Evolutionary conservation across 208 protist species (phyloP), one percentile per base, ranked within the genome.

Genomic region (Acanthamoeba polyphaga): DNA sequence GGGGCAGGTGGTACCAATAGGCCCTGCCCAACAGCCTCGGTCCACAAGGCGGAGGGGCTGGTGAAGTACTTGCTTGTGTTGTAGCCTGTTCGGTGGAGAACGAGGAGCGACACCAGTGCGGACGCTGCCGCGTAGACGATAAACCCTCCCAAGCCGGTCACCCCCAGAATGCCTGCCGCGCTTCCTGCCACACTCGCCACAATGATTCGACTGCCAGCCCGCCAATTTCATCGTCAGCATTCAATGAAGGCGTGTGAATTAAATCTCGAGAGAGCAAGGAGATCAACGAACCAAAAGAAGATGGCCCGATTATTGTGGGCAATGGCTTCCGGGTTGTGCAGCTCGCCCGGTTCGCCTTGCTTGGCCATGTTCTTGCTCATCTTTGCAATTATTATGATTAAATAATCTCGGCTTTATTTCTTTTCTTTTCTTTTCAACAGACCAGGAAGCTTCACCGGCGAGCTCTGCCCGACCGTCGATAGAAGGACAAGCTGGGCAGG

Each of bases 101-200:
- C 43, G 6, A 85, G 49, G 46, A 85, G 46, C 43, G 76, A 60
- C 34, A 85, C 76, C 7, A 85, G 76, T 7, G 49, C 76, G 0
- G 76, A 85, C 29, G 76, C 76, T 6, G 46, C 34, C 15, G 76
- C 76, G 76, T 85, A 85, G 46, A 85, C 60, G 76, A 85, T n/a
- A 12, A 85, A 85, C 7, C 76, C 76, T 49, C 43, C 46, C 43
- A 85, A n/a, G 6, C 76, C 76, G 15, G 76, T 85, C 43, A 85
- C 76, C 19, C 76, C 76, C 27, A 85, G 43, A 60, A 85, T 85
- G 8, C 76, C 76, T 19, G 76, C 76, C 46, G 76, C 76, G 13
- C 76, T 85, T 24, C 76, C 76, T 12, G 76, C 76, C 32, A 85
- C 76, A 43, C 76, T 85, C 6, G 76, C 76, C 34, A 85, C 76